Base-by-base conservation (phyloP, 441 rosid species). In the Populus trichocarpa region DNA sequence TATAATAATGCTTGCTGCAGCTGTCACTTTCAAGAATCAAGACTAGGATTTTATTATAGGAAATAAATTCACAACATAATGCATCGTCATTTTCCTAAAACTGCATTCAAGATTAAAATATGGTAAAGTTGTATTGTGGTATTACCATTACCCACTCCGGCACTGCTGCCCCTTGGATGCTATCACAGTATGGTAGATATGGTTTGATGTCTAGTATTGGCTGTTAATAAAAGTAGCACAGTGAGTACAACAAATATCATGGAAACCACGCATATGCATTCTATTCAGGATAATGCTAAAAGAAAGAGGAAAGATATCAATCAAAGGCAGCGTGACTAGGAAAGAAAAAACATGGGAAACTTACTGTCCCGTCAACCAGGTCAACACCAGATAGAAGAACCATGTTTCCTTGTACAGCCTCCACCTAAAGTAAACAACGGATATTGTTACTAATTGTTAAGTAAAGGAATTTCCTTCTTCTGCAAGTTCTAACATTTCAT, bases 361-460 rank as follows among this genome's bases (percentile, higher is more conserved):
- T 88, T 86, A 95, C 97, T 8, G 98, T 95, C 74, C 99, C 97
- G 80, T 95, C 96, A 68, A 95, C 99, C 73, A 95, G 91, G 87
- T 95, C 98, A 1, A 92, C 93, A 70, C 98, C 99, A 82, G 98
- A 92, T 73, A 93, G 96, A 78, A 91, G 81, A 85, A 95, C 84
- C 80, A 80, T 83, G 81, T 90, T 84, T 77, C 89, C 94, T 80
- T 81, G 87, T 36, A 93, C 87, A 72, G 89, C 95, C 74, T 92
- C 98, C 85, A 93, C 94, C 99, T 95, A 69, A 32, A 40, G 66
- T 32, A 69, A 57, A 80, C 40, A 74, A n/a, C 25, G 30, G 35
- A 32, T 12, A 64, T 38, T 28, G 64, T 73, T 59, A 75, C 66
- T 18, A 65, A 72, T n/a, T 33, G 28, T 0, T 36, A 67, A 13